Base-by-base conservation (phyloP, 225 moss, liverwort and hornwort species). In the Lunularia cruciata region DNA sequence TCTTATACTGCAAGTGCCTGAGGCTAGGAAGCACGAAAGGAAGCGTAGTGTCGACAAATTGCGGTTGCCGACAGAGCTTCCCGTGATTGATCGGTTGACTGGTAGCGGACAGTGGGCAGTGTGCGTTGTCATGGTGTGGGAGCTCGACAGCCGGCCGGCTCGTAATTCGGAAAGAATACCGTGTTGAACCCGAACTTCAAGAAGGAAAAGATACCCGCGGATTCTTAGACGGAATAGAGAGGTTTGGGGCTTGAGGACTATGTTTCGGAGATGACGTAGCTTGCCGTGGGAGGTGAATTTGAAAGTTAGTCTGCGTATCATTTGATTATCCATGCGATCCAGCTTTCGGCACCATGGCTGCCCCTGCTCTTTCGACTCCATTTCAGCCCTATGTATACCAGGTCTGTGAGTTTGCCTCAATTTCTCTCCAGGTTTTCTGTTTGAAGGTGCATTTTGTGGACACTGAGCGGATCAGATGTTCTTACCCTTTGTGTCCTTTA, bases 321-420 rank as follows among this genome's bases (percentile, higher is more conserved):
- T n/a, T 40, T 51, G 18, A 4, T n/a, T 32, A 69, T 60, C 47
- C 72, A 76, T 81, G 81, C 72, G 38, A 73, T 47, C 73, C 26
- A 53, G 56, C 64, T 51, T n/a, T 25, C 43, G 54, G 35, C 67
- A 83, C 36, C 72, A 84, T 84, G 83, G 83, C 83, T 63, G 83
- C 83, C 55, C 83, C 83, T 63, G 83, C 59, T 61, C 67, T 84
- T 39, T 80, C 83, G 42, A 84, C 83, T 59, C 80, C 83, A 15
- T 84, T 84, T 63, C 83, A 84, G 61, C 83, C 83, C 47, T 84
- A 84, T 69, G 83, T 84, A 0, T 84, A 84, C 43, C 77, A 84
- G 77, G 83, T 84, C 12, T 15, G 43, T 74, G 19, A 23, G 43
- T 66, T 19, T 13, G 27, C 46, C 26, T n/a, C 66, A 2, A 0